A percentile compares a stretch with the other conserved stretches of the same genome.
phyloP scores from a whole-genome alignment of 176 grass and related monocot genomes.

The Triticum turgidum region DNA sequence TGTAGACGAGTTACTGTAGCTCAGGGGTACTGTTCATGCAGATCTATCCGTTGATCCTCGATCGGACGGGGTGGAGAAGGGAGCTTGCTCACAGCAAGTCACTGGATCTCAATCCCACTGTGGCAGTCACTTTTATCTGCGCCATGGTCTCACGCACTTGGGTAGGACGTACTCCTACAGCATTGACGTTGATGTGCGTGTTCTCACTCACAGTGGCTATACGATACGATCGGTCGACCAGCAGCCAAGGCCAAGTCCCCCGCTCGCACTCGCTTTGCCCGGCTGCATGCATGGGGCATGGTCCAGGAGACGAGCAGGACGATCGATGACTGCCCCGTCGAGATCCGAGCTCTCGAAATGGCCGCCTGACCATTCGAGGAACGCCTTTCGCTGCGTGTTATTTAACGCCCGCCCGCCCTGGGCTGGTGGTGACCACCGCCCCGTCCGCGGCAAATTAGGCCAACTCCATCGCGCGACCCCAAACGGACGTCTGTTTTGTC shows the following conservation, averaged over 20 bases:
- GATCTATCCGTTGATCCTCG: too few species aligned
- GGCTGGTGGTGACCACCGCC: too few species aligned
- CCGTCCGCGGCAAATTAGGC: too few species aligned
- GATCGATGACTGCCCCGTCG: background rate
- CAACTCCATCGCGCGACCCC: too few species aligned
- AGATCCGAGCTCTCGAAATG: slow-evolving; percentile 62
- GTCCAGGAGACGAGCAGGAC: slow-evolving; percentile 17
- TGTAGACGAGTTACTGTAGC: too few species aligned
- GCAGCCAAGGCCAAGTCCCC: background rate
- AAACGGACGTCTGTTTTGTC: too few species aligned
- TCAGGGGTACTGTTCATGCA: too few species aligned
- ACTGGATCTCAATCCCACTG: too few species aligned
- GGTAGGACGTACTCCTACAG: background rate
- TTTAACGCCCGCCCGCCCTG: background rate
- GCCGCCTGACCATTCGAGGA: slow-evolving; percentile 31
- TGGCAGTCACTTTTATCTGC: slow-evolving; percentile 10
- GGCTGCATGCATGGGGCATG: slow-evolving; percentile 19
- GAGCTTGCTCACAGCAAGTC: too few species aligned
- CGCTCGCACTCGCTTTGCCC: slow-evolving; percentile 32
- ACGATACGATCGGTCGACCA: background rate
- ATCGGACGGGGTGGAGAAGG: too few species aligned
- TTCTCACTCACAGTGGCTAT: background rate
- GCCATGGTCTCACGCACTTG: background rate
- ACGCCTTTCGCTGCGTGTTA: slow-evolving; percentile 19
- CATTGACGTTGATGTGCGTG: slow-evolving; percentile 5